phyloP scores from a whole-genome alignment of 179 eudicot genomes.

The Kewa caespitosa region DNA sequence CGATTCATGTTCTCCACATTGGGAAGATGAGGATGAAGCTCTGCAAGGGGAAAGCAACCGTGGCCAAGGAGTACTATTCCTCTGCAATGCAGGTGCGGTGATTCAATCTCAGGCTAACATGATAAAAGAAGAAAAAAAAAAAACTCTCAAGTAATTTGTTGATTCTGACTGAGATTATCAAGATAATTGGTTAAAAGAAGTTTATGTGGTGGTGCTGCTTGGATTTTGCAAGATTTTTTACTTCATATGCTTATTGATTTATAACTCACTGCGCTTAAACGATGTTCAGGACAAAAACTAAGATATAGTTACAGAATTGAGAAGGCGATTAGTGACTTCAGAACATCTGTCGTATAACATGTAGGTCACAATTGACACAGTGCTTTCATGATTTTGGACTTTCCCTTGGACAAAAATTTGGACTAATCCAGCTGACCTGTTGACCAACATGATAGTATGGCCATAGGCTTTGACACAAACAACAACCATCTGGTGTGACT shows the following conservation, averaged over 20 bases:
- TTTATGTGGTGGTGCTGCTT: neutral
- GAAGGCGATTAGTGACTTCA: neutral
- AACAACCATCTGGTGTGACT: no score
- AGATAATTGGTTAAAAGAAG: neutral
- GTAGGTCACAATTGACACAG: no score
- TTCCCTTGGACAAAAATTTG: no score
- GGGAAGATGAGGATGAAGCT: conserved; percentile 98
- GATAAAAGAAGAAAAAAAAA: no score
- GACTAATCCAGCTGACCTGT: no score
- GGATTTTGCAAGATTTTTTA: neutral
- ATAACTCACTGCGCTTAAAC: neutral
- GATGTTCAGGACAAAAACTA: neutral
- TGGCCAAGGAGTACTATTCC: conserved; percentile 86
- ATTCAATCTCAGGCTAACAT: neutral
- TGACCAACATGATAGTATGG: no score
- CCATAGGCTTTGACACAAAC: no score
- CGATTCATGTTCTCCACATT: conserved; percentile 68
- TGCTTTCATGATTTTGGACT: neutral
- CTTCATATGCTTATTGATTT: neutral
- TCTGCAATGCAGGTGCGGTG: conserved; percentile 84
- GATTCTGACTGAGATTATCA: neutral
- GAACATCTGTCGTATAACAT: no score
- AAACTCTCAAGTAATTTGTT: no score
- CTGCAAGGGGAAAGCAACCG: conserved; percentile 78
- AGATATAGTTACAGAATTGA: neutral